These are phyloP conservation scores for Cryptococcus sp. DNA, from an alignment of 1,284 basidiomycete species.

Conservation along the genomic window DNA sequence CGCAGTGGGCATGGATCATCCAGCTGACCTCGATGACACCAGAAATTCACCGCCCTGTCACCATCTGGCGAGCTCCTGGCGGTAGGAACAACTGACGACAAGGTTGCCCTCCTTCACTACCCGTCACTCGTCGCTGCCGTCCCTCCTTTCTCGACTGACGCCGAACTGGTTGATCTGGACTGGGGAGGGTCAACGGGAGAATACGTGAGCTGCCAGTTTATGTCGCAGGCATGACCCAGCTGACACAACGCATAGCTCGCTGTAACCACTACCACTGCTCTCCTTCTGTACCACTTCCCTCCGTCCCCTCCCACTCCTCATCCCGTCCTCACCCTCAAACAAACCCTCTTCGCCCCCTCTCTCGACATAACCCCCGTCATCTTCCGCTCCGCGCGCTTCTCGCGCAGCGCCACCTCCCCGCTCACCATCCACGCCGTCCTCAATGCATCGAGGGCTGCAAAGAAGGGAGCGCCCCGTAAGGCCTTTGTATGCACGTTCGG, in stretches of 20 bases:
- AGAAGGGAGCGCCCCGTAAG: constrained; percentile 35
- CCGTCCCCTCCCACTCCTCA: constrained; percentile 10
- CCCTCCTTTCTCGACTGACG: constrained; percentile 24
- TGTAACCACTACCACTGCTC: constrained; percentile 34
- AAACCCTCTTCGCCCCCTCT: constrained; percentile 39
- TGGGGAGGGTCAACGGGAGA: constrained; percentile 42
- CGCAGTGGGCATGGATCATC: not conserved
- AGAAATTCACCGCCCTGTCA: constrained; percentile 48
- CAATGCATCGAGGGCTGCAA: constrained; percentile 57
- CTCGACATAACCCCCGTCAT: constrained; percentile 51
- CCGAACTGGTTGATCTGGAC: constrained; percentile 44
- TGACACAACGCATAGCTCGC: constrained; percentile 25
- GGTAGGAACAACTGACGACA: constrained; percentile 46
- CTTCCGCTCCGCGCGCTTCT: constrained; percentile 72
- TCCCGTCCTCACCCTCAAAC: constrained; percentile 29
- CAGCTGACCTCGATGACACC: not conserved
- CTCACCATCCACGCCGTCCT: constrained; percentile 67
- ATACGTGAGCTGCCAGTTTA: constrained; percentile 28
- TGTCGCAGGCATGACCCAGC: not conserved
- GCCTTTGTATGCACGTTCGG: constrained; percentile 42
- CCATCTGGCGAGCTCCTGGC: constrained; percentile 32
- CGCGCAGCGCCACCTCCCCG: constrained; percentile 54
- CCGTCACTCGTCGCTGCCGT: constrained; percentile 65
- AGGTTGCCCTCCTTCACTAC: constrained; percentile 62
- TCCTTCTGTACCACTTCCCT: constrained; percentile 36